Percentiles rank a stretch among this genome's conserved stretches.
phyloP scores from a whole-genome alignment of 495 filamentous ascomycete species.

The Aspergillus affinis region DNA sequence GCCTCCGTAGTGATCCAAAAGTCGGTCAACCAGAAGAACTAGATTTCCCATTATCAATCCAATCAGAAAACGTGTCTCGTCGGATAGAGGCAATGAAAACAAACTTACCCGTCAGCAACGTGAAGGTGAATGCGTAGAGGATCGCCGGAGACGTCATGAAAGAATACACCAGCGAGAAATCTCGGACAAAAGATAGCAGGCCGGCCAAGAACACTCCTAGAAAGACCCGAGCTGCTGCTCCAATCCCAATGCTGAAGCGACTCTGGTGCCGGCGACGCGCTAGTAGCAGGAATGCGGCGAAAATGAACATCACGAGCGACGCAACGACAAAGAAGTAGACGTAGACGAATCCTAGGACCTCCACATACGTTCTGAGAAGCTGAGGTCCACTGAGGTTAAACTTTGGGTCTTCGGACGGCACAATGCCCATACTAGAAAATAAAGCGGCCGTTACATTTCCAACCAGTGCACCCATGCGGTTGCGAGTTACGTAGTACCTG shows the following conservation, averaged over 20 bases:
- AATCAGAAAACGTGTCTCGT: background rate
- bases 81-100: background rate
- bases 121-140: constrained; percentile 41
- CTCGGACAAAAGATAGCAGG: constrained; percentile 29
- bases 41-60: constrained; percentile 19
- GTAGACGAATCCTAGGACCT: constrained; percentile 42
- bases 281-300: constrained; percentile 33
- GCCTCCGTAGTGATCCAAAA: constrained; percentile 34
- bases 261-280: constrained; percentile 31
- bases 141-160: constrained; percentile 46
- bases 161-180: constrained; percentile 37
- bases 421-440: constrained; percentile 45
- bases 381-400: constrained; percentile 32
- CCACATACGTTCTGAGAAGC: constrained; percentile 40
- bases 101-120: constrained; percentile 36
- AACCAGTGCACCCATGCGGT: constrained; percentile 33
- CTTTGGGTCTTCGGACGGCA: constrained; percentile 30
- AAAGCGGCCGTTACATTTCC: constrained; percentile 45
- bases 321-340: constrained; percentile 43
- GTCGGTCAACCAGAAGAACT: constrained; percentile 45
- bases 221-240: constrained; percentile 27
- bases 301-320: constrained; percentile 36
- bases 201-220: constrained; percentile 31
- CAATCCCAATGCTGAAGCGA: constrained; percentile 23
- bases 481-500: constrained; percentile 24